phyloP scores from a whole-genome alignment of 2,329 filamentous ascomycete species.

The Fusarium acutatum region DNA sequence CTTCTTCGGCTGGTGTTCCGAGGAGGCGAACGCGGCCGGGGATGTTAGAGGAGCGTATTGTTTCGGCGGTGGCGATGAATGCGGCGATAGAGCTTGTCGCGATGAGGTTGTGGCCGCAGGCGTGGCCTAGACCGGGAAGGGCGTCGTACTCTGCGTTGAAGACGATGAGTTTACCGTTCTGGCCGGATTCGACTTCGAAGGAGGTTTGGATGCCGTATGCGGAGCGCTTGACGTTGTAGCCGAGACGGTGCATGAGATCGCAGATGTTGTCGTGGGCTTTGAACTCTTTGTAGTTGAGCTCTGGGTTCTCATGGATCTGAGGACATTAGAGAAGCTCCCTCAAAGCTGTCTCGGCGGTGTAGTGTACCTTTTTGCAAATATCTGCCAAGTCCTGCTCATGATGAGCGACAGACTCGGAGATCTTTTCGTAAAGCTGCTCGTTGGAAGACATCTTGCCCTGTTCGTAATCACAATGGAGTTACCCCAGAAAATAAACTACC shows the following conservation, averaged over 20 bases:
- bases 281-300: slow-evolving; percentile 19
- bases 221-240: slow-evolving; percentile 8
- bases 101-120: slow-evolving; percentile 28
- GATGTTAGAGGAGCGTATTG: not conserved
- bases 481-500: not conserved
- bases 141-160: slow-evolving; percentile 34
- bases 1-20: slow-evolving; percentile 64
- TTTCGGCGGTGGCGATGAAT: slow-evolving; percentile 24
- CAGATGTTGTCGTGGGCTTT: slow-evolving; percentile 22
- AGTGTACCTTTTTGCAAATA: slow-evolving; percentile 22
- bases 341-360: rapidly evolving
- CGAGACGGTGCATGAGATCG: slow-evolving; percentile 5
- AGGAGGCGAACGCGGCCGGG: slow-evolving; percentile 8
- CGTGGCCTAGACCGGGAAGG: slow-evolving; percentile 20
- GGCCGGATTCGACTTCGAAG: slow-evolving; percentile 24
- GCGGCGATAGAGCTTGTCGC: slow-evolving; percentile 26
- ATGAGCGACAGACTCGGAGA: slow-evolving; percentile 18
- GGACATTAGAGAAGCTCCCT: not conserved
- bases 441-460: not conserved
- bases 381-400: slow-evolving; percentile 22
- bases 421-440: not conserved
- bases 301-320: slow-evolving; percentile 26
- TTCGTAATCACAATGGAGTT: not conserved
- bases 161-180: slow-evolving; percentile 12
- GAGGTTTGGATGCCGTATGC: slow-evolving; percentile 17